Base-by-base conservation (phyloP, 2,329 filamentous ascomycete genomes). In the Hypoxylon sp. region DNA sequence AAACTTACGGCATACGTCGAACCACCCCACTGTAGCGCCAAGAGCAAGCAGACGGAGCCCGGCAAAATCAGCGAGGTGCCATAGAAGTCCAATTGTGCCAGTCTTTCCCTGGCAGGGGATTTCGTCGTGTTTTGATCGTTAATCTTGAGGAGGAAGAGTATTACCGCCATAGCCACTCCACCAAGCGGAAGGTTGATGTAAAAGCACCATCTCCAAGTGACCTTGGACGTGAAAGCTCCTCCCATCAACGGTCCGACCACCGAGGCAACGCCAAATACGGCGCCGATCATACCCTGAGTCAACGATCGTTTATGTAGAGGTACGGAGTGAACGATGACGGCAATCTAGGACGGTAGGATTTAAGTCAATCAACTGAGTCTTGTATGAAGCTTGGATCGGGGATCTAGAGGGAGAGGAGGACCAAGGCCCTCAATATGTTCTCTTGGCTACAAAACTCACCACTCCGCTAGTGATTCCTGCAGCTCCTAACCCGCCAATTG, bases 21-120 rank as follows among this genome's bases (percentile, higher is more conserved):
- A 3, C 78, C 80, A 54, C 79, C 79, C 81, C 81, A 84, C 60
- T 83, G 80, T 4, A 85, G 74, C 4, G 82, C 82, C 6, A 85
- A 71, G 0, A 83, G 67, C 6, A 84, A 77, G 55, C 79, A 83
- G 70, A 31, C 73, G 8, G 81, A 78, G 13, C 78, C 42, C 1
- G 62, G 64, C 27, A 69, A 21, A 10, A 69, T 29, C 27, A 66
- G 17, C 6, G 51, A 1, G 17, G 54, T 48, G 8, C 72, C 73
- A 1, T 65, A 7, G 5, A 61, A 56, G 52, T 74, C 68, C 1
- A 74, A 29, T 3, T 63, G 65, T 1, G 15, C 29, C 3, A 75
- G 7, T 24, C 61, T 67, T 2, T 55, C 44, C 7, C 35, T 62
- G 29, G 1, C 35, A 27, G 31, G 42, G 21, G 24, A 46, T 29